A percentile compares a stretch with the other conserved stretches of the same genome.
Evolutionary conservation across 371 early-diverging fungal species (phyloP).

Genomic region (Encephalitozoon intestinalis): DNA sequence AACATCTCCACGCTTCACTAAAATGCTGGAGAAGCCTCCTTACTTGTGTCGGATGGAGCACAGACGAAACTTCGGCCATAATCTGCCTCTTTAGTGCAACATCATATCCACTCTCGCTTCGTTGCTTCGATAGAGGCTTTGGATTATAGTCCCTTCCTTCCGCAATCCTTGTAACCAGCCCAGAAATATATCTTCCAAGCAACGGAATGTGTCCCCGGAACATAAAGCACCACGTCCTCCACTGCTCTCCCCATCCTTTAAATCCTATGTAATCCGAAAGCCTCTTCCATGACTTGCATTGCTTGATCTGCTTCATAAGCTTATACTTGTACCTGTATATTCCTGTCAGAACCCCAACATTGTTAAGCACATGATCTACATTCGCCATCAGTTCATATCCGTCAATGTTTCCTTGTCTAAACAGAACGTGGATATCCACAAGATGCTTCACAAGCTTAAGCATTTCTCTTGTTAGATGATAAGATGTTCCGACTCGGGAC

Average conservation of each 20-base stretch:
- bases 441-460: slow-evolving; percentile 87
- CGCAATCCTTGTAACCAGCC: slow-evolving; percentile 88
- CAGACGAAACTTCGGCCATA: slow-evolving; percentile 85
- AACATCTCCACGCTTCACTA: slow-evolving; percentile 90
- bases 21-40: slow-evolving; percentile 87
- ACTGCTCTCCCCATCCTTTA: slow-evolving; percentile 88
- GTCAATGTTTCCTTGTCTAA: slow-evolving; percentile 71
- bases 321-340: slow-evolving; percentile 99
- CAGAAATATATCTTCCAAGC: slow-evolving; percentile 88
- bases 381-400: slow-evolving; percentile 83
- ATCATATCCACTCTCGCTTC: slow-evolving; percentile 92
- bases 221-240: slow-evolving; percentile 98
- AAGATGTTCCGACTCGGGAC: slow-evolving; percentile 91
- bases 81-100: slow-evolving; percentile 87
- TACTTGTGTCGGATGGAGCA: slow-evolving; percentile 86
- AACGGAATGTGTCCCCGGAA: slow-evolving; percentile 90
- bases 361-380: slow-evolving; percentile 89
- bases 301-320: slow-evolving; percentile 89
- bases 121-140: slow-evolving; percentile 68
- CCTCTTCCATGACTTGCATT: slow-evolving; percentile 62
- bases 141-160: slow-evolving; percentile 78
- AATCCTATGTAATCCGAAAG: neutral
- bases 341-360: slow-evolving; percentile 95
- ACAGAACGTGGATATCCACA: slow-evolving; percentile 89
- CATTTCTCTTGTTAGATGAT: slow-evolving; percentile 83